phyloP scores from a whole-genome alignment of 768 basidiomycete species.

The Mycena belliarum region DNA sequence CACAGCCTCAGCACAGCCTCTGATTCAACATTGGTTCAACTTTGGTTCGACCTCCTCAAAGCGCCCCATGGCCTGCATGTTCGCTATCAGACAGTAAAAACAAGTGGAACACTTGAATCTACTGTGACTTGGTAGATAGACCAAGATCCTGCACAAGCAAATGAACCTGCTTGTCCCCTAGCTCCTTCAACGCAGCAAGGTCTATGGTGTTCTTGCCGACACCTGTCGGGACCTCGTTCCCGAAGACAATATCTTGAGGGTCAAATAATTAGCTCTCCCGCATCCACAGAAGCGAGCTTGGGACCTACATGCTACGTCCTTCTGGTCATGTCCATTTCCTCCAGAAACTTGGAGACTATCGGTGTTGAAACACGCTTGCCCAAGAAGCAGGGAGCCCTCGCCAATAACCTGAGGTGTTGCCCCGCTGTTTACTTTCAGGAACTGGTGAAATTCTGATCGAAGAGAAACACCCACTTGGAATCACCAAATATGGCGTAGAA shows the following conservation, averaged over 20 bases:
- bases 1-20: too few species aligned
- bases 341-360: constrained; percentile 18
- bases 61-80: too few species aligned
- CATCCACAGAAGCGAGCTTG: neutral
- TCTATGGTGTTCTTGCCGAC: constrained; percentile 24
- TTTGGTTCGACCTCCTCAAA: too few species aligned
- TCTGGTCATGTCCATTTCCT: constrained; percentile 16
- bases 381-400: constrained; percentile 25
- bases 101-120: too few species aligned
- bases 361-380: constrained; percentile 25
- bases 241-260: constrained; percentile 26
- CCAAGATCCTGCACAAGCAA: neutral
- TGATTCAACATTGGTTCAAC: too few species aligned
- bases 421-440: constrained; percentile 4
- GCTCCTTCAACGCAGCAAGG: constrained; percentile 19
- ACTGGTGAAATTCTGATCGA: too few species aligned
- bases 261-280: neutral
- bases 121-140: neutral
- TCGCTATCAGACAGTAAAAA: too few species aligned
- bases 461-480: constrained; percentile 20
- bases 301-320: constrained; percentile 25
- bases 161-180: constrained; percentile 19
- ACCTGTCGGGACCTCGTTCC: constrained; percentile 13
- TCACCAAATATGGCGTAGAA: constrained; percentile 28
- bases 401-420: constrained; percentile 24